Evolutionary conservation across 179 eudicot species (phyloP).

Genomic region (Camellia oleifera): DNA sequence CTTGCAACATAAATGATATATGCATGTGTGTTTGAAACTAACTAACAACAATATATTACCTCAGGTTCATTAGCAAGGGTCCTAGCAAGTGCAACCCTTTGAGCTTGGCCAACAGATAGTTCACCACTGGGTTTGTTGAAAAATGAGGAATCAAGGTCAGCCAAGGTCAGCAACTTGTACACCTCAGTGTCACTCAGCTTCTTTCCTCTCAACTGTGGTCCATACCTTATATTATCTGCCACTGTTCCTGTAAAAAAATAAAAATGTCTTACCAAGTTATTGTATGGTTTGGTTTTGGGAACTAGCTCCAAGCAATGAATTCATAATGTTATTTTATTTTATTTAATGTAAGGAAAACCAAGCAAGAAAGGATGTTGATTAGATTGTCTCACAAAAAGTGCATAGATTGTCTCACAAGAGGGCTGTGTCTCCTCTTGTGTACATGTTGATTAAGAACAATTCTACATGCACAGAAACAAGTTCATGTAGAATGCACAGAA

Average conservation of each 20-base stretch:
- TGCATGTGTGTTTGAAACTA: not conserved
- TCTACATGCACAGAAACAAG: no score
- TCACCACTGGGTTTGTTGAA: slow-evolving; percentile 47
- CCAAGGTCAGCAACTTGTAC: slow-evolving; percentile 49
- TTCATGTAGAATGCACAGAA: no score
- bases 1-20: not conserved
- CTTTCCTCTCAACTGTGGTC: slow-evolving; percentile 69
- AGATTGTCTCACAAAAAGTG: no score
- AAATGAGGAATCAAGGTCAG: slow-evolving; percentile 75
- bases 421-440: no score
- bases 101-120: slow-evolving; percentile 88
- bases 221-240: slow-evolving; percentile 76
- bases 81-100: slow-evolving; percentile 86
- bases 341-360: no score
- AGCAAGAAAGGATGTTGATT: no score
- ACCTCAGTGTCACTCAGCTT: slow-evolving; percentile 73
- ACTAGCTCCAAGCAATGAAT: no score
- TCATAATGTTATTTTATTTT: no score
- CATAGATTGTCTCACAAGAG: no score
- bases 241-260: slow-evolving; percentile 55
- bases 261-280: not conserved
- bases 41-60: slow-evolving; percentile 29
- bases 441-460: no score
- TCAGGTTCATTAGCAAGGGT: slow-evolving; percentile 90
- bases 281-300: no score